phyloP scores from a whole-genome alignment of 306 rosid genomes.

The Inga leiocalycina region DNA sequence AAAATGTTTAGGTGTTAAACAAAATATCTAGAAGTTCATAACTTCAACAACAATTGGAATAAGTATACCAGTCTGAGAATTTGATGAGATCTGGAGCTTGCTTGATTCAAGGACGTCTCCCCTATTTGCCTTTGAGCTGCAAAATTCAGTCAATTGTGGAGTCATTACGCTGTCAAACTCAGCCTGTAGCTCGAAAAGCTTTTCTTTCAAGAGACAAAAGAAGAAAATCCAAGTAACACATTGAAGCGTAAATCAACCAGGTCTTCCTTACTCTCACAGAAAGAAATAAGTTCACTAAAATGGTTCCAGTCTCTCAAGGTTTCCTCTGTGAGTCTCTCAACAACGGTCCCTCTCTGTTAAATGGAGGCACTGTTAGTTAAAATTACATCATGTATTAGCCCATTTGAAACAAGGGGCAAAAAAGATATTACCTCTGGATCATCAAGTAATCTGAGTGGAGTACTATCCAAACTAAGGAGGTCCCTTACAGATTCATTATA shows the following conservation, averaged over 20 bases:
- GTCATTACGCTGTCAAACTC: conserved; percentile 25
- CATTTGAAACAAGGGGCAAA: conserved; percentile 9
- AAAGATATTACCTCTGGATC: conserved; percentile 88
- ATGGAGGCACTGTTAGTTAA: conserved; percentile 39
- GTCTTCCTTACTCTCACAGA: conserved; percentile 76
- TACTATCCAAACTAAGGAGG: conserved; percentile 81
- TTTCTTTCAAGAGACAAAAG: not conserved
- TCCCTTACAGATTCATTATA: conserved; percentile 98
- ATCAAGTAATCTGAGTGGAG: conserved; percentile 94
- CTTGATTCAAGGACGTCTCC: conserved; percentile 93
- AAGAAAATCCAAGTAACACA: not conserved
- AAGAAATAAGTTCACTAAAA: conserved; percentile 74
- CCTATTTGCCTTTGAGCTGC: conserved; percentile 98
- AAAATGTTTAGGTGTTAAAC: conserved; percentile 23
- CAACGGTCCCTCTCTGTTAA: conserved; percentile 90
- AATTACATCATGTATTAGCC: conserved; percentile 18
- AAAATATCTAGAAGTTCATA: conserved; percentile 18
- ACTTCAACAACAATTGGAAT: conserved; percentile 12
- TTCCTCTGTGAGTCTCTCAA: conserved; percentile 90
- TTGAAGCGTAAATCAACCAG: conserved; percentile 35
- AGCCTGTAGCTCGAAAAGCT: not conserved
- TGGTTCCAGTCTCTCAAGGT: conserved; percentile 82
- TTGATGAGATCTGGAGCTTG: conserved; percentile 99
- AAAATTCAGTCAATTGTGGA: conserved; percentile 19
- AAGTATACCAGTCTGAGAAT: conserved; percentile 85